Base-by-base conservation (phyloP, 2,329 filamentous ascomycete genomes). In the Fusarium penzigii region DNA sequence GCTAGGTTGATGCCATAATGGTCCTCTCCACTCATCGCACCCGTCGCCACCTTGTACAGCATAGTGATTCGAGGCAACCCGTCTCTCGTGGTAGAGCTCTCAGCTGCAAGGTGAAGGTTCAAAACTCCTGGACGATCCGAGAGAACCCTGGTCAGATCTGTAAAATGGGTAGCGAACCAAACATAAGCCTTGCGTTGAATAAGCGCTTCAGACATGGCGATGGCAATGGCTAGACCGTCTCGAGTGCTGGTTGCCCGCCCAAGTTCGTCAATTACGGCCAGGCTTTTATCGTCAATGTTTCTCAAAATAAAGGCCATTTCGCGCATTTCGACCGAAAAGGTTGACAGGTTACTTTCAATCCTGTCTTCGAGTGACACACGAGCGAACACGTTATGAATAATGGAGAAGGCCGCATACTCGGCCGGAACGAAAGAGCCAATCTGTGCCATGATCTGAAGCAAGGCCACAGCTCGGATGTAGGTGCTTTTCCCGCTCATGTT, bases 401-500 rank as follows among this genome's bases (percentile, higher is more conserved):
- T 84, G 0, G 92, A 84, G 57, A 97, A 88, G 0, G 86, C 85
- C 0, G 92, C 94, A 65, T 90, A 94, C 29, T 86, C 78, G 0
- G 92, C 93, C 0, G 94, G 94, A 1, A 97, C 88, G 68, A 95
- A 97, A 62, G 85, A 89, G 3, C 92, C 93, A 46, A 97, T 86
- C 65, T 99, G 94, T 1, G 91, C 91, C 92, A 99, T 97, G 52
- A 99, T 85, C 42, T 89, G 85, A 66, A 95, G 84, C 32, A 99
- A 75, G 1, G 93, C 90, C 20, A 96, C 78, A 2, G 89, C 87
- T 45, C 91, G 85, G 56, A 97, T 96, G 65, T 97, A 97, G 0
- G 92, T 99, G 58, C 89, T 96, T 70, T 97, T 99, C 1, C 92
- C 94, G 62, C 91, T 96, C 94, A 99, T 99, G 64, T 99, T 99